Percentiles rank a stretch among this genome's conserved stretches.
phyloP scores from a whole-genome alignment of 1,284 basidiomycete genomes.

The Gymnopus androsaceus region DNA sequence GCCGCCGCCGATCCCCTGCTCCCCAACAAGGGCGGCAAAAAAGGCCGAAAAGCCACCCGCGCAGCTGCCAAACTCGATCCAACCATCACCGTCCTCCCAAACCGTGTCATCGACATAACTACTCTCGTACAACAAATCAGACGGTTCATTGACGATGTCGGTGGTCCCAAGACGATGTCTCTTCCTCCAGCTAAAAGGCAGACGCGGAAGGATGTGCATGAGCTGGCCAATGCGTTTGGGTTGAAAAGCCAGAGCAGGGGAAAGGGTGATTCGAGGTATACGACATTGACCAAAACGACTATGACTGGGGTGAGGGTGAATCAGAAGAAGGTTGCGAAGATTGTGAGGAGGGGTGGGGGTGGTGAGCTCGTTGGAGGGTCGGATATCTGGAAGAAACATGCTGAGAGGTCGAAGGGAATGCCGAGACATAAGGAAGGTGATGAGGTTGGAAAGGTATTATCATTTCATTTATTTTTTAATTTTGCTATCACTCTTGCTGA shows the following conservation, averaged over 20 bases:
- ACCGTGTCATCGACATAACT: slow-evolving; percentile 53
- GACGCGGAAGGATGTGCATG: slow-evolving; percentile 72
- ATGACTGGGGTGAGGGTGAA: slow-evolving; percentile 52
- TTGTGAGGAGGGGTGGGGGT: slow-evolving; percentile 45
- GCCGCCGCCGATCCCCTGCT: slow-evolving; percentile 57
- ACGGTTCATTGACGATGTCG: slow-evolving; percentile 61
- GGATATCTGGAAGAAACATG: slow-evolving; percentile 28
- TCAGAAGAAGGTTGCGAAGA: slow-evolving; percentile 59
- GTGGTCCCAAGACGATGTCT: slow-evolving; percentile 54
- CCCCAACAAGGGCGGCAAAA: slow-evolving; percentile 64
- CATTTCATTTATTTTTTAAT: background rate
- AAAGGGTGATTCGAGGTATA: slow-evolving; percentile 61
- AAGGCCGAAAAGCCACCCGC: slow-evolving; percentile 64
- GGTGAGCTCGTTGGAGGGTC: slow-evolving; percentile 35
- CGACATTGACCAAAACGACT: slow-evolving; percentile 69
- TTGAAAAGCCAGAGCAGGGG: slow-evolving; percentile 80
- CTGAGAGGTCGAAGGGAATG: slow-evolving; percentile 29
- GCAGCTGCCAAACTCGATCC: slow-evolving; percentile 52
- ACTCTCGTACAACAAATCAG: slow-evolving; percentile 71
- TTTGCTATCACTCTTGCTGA: slow-evolving; percentile 1
- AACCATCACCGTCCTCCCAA: slow-evolving; percentile 44
- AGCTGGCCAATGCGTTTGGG: slow-evolving; percentile 74
- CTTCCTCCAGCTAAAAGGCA: slow-evolving; percentile 79
- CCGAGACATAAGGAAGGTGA: slow-evolving; percentile 70
- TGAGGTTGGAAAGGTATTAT: slow-evolving; percentile 74